Evolutionary conservation across 306 rosid species (phyloP).

Genomic region (Canavalia ensiformis): DNA sequence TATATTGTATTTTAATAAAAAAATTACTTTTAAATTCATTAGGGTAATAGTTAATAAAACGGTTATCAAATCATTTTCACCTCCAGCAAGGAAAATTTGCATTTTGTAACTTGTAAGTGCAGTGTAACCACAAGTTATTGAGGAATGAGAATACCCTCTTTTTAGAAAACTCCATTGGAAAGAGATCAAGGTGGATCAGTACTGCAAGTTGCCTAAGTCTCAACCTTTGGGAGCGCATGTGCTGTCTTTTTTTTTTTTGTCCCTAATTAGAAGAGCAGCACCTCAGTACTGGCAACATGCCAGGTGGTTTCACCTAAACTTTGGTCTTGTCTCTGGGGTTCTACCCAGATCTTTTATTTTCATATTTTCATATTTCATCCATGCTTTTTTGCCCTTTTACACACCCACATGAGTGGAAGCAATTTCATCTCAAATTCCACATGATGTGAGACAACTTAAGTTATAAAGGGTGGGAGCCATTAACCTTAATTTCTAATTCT

Average conservation of each 20-base stretch:
- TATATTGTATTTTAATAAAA: too few relatives aligned
- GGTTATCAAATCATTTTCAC: background rate
- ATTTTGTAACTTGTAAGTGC: background rate
- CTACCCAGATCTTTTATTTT: conserved; percentile 21
- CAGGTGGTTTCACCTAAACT: conserved; percentile 51
- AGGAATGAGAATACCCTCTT: conserved; percentile 24
- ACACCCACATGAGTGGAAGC: background rate
- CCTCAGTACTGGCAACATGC: conserved; percentile 44
- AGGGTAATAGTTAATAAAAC: too few relatives aligned
- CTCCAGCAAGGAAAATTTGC: background rate
- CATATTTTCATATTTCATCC: conserved; percentile 29
- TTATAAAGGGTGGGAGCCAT: conserved; percentile 43
- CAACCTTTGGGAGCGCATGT: conserved; percentile 42
- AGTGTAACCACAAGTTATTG: background rate
- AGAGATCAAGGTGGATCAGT: conserved; percentile 26
- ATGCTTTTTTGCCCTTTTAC: conserved; percentile 34
- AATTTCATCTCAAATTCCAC: conserved; percentile 34
- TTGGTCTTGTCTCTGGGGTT: conserved; percentile 47
- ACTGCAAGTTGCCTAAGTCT: conserved; percentile 12
- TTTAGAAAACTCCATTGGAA: conserved; percentile 30
- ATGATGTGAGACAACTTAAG: conserved; percentile 24
- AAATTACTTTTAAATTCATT: too few relatives aligned
- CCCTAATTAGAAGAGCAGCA: conserved; percentile 47
- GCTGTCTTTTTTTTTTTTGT: conserved; percentile 55
- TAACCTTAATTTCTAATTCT: conserved; percentile 21